Base-by-base conservation (phyloP, 257 asterid genomes). In the Petrea volubilis region DNA sequence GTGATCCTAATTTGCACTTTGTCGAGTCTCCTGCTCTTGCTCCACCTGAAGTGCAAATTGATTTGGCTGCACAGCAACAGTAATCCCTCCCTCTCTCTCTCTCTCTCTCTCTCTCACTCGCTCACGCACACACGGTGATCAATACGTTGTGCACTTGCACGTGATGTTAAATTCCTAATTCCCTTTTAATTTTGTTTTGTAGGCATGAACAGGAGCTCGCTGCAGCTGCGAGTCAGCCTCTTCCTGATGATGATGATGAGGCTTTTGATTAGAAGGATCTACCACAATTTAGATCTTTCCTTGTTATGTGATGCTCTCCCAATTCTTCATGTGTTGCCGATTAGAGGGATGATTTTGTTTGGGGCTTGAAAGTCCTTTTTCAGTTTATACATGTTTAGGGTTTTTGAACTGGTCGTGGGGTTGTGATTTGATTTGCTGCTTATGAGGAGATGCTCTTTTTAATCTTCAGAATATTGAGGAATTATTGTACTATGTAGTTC, bases 161-260 rank as follows among this genome's bases (percentile, higher is more conserved):
- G 12, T 28, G 18, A 13, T 11, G 9, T 8, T 33, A 3, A 34
- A 60, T 29, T 24, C 29, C 17, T 38, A 9, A n/a, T 7, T 23
- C 33, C 12, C 12, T 38, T 38, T 7, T 38, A 29, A 31, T 7
- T 29, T 46, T 3, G 23, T 38, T 56, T 59, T 76, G 51, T 61
- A 90, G 97, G 79, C 96, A 91, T 55, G 97, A 91, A 75, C 85
- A 80, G 0, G 96, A 91, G 80, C 89, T 91, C n/a, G 51, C 29
- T 1, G 70, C 56, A 59, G 96, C 96, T 0, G 88, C 89, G n/a
- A 74, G 51, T 29, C 95, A 85, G 81, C 97, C 97, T n/a, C 95
- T 91, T 53, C 96, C 97, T 0, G 97, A 91, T 50, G 97, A 91
- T 0, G 96, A 90, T 52, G 96, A 90, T 6, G 97, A 90, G 15